Conservation (phyloP, 768 basidiomycete genomes). For the Agrocybe praecox region DNA sequence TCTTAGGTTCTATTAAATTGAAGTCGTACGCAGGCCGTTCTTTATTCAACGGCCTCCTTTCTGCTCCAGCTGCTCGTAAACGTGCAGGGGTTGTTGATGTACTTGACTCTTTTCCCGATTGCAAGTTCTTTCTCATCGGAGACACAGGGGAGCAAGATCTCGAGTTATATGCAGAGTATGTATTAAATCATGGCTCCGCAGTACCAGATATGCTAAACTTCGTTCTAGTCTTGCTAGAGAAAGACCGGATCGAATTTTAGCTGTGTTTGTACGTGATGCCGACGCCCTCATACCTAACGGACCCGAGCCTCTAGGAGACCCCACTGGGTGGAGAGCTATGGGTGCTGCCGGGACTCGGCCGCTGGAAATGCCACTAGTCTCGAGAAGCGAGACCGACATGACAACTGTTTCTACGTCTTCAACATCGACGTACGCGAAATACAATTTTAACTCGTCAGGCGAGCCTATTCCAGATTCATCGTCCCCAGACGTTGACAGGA, state of each 20-base stretch:
- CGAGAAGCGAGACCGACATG: slow-evolving; percentile 16
- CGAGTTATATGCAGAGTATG: slow-evolving; percentile 81
- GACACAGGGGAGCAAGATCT: slow-evolving; percentile 96
- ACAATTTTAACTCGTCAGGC: neutral
- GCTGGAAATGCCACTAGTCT: slow-evolving; percentile 14
- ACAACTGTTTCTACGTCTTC: slow-evolving; percentile 8
- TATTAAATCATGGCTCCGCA: neutral
- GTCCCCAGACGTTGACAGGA: slow-evolving; percentile 2
- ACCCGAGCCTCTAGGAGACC: slow-evolving; percentile 54
- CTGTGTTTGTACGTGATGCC: slow-evolving; percentile 84
- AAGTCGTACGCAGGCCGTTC: slow-evolving; percentile 86
- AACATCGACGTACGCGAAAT: slow-evolving; percentile 3
- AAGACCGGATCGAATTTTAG: slow-evolving; percentile 69
- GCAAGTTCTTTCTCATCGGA: slow-evolving; percentile 83
- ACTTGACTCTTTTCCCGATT: slow-evolving; percentile 70
- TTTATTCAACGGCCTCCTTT: slow-evolving; percentile 81
- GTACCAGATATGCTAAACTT: neutral
- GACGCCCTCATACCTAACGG: slow-evolving; percentile 28
- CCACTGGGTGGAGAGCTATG: slow-evolving; percentile 54
- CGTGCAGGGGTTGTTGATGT: slow-evolving; percentile 79
- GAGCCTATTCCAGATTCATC: slow-evolving; percentile 1
- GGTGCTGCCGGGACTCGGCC: slow-evolving; percentile 26
- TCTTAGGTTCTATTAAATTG: slow-evolving; percentile 71
- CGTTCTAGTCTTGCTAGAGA: slow-evolving; percentile 61
- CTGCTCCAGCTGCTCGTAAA: slow-evolving; percentile 83